Percentiles rank a stretch among this genome's conserved stretches.
Evolutionary conservation across 352 stramenopile species (phyloP).

Genomic region (Pythium inflatum): DNA sequence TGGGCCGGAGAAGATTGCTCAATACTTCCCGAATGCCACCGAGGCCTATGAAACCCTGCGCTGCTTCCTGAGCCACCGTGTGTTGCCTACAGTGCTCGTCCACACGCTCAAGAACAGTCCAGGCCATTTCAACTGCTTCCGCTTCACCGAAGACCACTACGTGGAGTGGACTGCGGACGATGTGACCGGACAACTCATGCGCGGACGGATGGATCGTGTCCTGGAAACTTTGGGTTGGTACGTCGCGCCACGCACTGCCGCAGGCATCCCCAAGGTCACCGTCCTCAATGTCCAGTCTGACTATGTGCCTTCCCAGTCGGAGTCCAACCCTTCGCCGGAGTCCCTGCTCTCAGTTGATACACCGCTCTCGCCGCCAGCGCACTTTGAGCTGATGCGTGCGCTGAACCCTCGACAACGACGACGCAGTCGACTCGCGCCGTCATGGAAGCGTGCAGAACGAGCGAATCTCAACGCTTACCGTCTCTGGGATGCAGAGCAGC

Average conservation of each 20-base stretch:
- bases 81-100: not conserved
- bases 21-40: not conserved
- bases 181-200: not conserved
- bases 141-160: not conserved
- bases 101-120: not conserved
- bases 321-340: not conserved
- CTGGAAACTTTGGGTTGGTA: not conserved
- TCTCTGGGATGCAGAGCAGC: not conserved
- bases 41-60: conserved; percentile 7
- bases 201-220: not conserved
- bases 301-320: not conserved
- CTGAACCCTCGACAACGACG: not conserved
- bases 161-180: conserved; percentile 1
- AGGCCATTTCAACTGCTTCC: conserved; percentile 12
- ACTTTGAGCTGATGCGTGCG: not conserved
- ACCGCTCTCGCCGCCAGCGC: not conserved
- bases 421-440: not conserved
- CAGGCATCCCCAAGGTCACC: not conserved
- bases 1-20: not conserved
- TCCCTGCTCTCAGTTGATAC: not conserved
- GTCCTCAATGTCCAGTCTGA: not conserved
- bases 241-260: not conserved
- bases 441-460: not conserved
- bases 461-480: not conserved
- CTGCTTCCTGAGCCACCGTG: not conserved